Conservation (phyloP, 2,329 filamentous ascomycete species). For the Aspergillus brunneoviolaceus region DNA sequence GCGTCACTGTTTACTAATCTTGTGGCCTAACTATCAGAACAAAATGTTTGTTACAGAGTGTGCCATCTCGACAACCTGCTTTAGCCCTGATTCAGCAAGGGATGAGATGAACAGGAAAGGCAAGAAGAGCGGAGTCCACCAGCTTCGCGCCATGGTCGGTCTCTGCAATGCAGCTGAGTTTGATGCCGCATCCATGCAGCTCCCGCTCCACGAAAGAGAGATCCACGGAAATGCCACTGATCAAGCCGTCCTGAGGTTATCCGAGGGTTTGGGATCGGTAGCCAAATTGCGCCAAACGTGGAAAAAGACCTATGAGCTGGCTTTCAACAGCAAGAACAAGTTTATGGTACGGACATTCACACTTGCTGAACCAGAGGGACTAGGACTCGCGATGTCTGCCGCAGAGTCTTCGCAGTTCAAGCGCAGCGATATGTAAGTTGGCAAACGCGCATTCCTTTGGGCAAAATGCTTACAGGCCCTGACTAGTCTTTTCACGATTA, state of each 20-base stretch:
- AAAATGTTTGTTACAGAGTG: conserved; percentile 73
- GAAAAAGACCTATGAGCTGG: conserved; percentile 65
- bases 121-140: conserved; percentile 41
- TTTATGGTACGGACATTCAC: conserved; percentile 69
- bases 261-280: conserved; percentile 63
- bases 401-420: conserved; percentile 7
- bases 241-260: conserved; percentile 70
- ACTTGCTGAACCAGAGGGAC: conserved; percentile 18
- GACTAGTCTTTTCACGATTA: conserved; percentile 65
- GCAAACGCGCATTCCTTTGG: too few relatives aligned
- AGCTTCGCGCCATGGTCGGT: conserved; percentile 61
- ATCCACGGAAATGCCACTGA: conserved; percentile 77
- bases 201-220: conserved; percentile 61
- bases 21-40: conserved; percentile 52
- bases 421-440: conserved; percentile 4
- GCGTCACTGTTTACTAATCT: neutral
- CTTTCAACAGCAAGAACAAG: conserved; percentile 83
- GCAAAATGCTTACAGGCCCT: neutral
- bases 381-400: conserved; percentile 3
- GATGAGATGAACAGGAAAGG: conserved; percentile 36
- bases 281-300: conserved; percentile 61
- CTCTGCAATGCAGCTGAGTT: conserved; percentile 77
- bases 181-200: conserved; percentile 61
- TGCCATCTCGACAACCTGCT: conserved; percentile 28
- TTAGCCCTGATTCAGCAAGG: conserved; percentile 54